A percentile compares a stretch with the other conserved stretches of the same genome.
Conservation (phyloP, 164 flowering plant genomes). For the Vitis labrusca region DNA sequence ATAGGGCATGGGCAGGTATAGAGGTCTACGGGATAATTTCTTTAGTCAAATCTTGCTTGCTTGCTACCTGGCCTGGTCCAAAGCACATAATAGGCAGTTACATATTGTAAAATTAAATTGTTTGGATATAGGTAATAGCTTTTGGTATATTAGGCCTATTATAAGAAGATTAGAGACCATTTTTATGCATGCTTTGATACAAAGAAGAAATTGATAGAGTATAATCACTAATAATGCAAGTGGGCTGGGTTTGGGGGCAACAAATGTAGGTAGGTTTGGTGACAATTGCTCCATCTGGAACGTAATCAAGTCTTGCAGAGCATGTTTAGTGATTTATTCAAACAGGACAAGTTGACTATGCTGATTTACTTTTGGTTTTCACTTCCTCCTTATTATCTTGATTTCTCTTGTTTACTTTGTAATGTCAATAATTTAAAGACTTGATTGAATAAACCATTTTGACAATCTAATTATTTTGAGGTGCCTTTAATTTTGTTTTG, state of each 20-base stretch:
- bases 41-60: no score
- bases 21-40: not conserved
- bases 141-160: not conserved
- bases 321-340: not conserved
- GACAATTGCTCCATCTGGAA: not conserved
- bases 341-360: no score
- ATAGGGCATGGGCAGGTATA: not conserved
- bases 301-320: not conserved
- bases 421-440: no score
- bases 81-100: not conserved
- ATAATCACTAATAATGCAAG: no score
- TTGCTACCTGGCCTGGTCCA: not conserved
- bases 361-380: no score
- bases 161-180: not conserved
- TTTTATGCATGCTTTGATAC: not conserved
- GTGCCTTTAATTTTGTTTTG: no score
- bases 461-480: no score
- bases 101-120: not conserved
- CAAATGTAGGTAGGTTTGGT: not conserved
- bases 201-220: not conserved
- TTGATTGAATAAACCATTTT: no score
- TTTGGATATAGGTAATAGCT: not conserved
- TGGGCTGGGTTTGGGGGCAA: no score
- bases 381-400: no score
- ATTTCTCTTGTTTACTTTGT: no score